Base-by-base conservation (phyloP, 306 rosid genomes). In the Vicia faba region DNA sequence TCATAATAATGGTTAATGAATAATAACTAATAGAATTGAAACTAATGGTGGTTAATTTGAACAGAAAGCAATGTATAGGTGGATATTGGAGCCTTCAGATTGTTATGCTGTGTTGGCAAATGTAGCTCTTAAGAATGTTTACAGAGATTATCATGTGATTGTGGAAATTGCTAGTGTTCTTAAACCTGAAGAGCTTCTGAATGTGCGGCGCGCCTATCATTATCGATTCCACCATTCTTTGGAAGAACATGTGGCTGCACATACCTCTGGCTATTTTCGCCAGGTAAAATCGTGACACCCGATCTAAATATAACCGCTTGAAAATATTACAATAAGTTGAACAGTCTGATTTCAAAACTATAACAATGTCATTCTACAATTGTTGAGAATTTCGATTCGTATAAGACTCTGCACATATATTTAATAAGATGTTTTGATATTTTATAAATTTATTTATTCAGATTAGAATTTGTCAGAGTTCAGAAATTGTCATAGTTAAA, bases 221-320 rank as follows among this genome's bases (percentile, higher is more conserved):
- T 29, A 15, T 26, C 89, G 95, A 33, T 85, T 78, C 84, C 79
- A 78, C 71, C 91, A 45, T 25, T 92, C 98, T 5, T 31, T 92
- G 68, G 98, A 92, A 76, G 98, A 92, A 77, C 95, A 92, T 58
- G 82, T 87, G n/a, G 95, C 95, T 15, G 59, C 84, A 5, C 69
- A 76, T 14, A 83, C 92, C 71, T 49, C 80, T 0, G 96, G 90
- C 10, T 66, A 79, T 41, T 71, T 82, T 50, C 95, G 90, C 14
- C 80, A 86, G 90, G 97, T 71, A 49, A 49, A 8, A 9, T 33
- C 38, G 5, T 6, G 7, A 15, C 45, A 11, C 3, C n/a, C n/a
- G 13, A 9, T 39, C 4, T 39, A 39, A 39, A 39, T 39, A 5
- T 29, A 29, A 29, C 7, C 4, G 7, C 7, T 4, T 29, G 6